phyloP scores from a whole-genome alignment of 805 yeast species.

The Pichia cephalocereana region DNA sequence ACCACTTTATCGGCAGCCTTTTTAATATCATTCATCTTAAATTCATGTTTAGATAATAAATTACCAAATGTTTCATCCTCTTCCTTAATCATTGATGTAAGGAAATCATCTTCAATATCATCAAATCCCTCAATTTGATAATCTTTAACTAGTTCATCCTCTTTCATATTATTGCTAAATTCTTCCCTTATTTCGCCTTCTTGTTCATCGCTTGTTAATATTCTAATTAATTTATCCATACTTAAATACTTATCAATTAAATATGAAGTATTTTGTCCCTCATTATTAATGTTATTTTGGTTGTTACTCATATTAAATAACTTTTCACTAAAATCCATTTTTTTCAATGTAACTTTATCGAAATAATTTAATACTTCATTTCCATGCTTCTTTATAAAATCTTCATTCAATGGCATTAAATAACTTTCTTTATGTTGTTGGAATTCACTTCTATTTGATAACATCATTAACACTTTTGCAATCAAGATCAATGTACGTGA shows the following conservation, averaged over 20 bases:
- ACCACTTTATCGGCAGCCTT: slow-evolving; percentile 10
- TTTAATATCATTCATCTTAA: slow-evolving; percentile 16
- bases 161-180: background rate
- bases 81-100: slow-evolving; percentile 36
- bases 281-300: slow-evolving; percentile 44
- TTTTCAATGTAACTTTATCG: slow-evolving; percentile 61
- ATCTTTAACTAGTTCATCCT: background rate
- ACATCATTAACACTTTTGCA: slow-evolving; percentile 69
- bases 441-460: slow-evolving; percentile 69
- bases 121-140: slow-evolving; percentile 34
- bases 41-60: slow-evolving; percentile 14
- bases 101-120: slow-evolving; percentile 51
- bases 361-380: slow-evolving; percentile 58
- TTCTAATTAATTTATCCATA: slow-evolving; percentile 41
- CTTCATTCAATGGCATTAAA: slow-evolving; percentile 54
- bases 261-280: slow-evolving; percentile 60
- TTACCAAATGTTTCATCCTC: slow-evolving; percentile 21
- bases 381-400: slow-evolving; percentile 50
- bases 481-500: slow-evolving; percentile 75
- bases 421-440: slow-evolving; percentile 79
- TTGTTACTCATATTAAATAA: slow-evolving; percentile 46
- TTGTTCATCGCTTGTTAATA: slow-evolving; percentile 16
- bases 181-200: slow-evolving; percentile 3
- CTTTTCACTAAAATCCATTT: slow-evolving; percentile 52
- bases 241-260: slow-evolving; percentile 58